Conservation (phyloP, 164 flowering plant species). For the Magnolia changhungtana region DNA sequence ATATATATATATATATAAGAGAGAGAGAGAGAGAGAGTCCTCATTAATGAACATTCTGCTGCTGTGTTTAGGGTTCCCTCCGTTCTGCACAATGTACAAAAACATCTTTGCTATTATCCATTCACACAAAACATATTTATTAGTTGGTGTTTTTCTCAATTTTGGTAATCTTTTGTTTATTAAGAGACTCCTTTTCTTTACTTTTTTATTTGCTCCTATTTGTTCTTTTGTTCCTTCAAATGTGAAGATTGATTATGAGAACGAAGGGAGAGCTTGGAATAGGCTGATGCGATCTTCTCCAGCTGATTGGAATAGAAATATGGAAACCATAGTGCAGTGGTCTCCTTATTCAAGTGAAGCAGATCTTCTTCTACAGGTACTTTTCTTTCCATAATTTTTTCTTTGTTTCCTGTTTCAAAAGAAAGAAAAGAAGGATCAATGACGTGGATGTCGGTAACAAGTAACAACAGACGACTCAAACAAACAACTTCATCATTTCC, state of each 20-base stretch:
- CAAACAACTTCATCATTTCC: too few relatives aligned
- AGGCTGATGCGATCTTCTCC: conserved; percentile 42
- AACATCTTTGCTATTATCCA: too few relatives aligned
- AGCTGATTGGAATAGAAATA: conserved; percentile 60
- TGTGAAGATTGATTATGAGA: conserved; percentile 65
- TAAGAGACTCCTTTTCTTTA: not conserved
- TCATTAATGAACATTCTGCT: too few relatives aligned
- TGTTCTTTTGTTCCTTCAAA: conserved; percentile 6
- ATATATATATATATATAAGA: too few relatives aligned
- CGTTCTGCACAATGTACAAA: too few relatives aligned
- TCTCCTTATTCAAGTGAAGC: conserved; percentile 76
- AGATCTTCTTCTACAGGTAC: conserved; percentile 82
- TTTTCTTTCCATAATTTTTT: not conserved
- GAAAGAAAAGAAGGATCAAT: not conserved
- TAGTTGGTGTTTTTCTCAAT: not conserved
- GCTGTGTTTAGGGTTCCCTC: too few relatives aligned
- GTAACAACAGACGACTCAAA: too few relatives aligned
- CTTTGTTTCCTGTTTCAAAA: too few relatives aligned
- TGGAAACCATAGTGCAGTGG: conserved; percentile 80
- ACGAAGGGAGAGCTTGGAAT: conserved; percentile 43
- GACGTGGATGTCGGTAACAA: too few relatives aligned
- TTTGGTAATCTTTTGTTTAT: not conserved
- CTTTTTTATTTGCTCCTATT: not conserved
- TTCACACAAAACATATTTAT: too few relatives aligned
- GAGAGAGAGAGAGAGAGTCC: too few relatives aligned